Conservation (phyloP, 345 rosid species). For the Gossypium rotundifolium region DNA sequence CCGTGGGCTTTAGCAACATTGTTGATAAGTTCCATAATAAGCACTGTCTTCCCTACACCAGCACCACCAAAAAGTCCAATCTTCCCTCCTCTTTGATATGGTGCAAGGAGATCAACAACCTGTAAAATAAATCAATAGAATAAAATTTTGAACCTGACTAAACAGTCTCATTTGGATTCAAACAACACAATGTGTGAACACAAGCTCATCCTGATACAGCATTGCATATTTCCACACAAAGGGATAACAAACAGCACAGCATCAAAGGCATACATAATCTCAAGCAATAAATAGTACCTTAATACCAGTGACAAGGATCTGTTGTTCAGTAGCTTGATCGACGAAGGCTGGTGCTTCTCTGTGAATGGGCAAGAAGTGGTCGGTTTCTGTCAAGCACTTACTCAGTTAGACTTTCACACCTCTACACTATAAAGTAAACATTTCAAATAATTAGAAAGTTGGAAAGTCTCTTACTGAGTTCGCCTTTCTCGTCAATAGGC, state of each 20-base stretch:
- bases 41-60: slow-evolving; percentile 98
- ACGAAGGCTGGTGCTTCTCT: slow-evolving; percentile 95
- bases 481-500: slow-evolving; percentile 87
- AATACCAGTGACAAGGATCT: slow-evolving; percentile 94
- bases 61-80: slow-evolving; percentile 99
- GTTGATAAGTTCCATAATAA: slow-evolving; percentile 97
- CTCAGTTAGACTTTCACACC: background rate
- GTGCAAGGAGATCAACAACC: slow-evolving; percentile 99
- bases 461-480: slow-evolving; percentile 51
- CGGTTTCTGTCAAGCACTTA: slow-evolving; percentile 54
- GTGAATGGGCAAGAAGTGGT: slow-evolving; percentile 83
- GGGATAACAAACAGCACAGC: background rate
- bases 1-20: slow-evolving; percentile 98
- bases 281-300: slow-evolving; percentile 39
- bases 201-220: background rate
- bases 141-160: background rate
- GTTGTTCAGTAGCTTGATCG: slow-evolving; percentile 91
- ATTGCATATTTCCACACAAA: background rate
- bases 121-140: slow-evolving; percentile 8
- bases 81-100: slow-evolving; percentile 98
- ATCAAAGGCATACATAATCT: background rate
- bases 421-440: background rate
- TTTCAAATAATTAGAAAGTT: background rate
- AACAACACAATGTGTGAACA: background rate
- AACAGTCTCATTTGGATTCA: background rate